phyloP scores from a whole-genome alignment of 495 filamentous ascomycete genomes.

The Aspergillus panamensis region DNA sequence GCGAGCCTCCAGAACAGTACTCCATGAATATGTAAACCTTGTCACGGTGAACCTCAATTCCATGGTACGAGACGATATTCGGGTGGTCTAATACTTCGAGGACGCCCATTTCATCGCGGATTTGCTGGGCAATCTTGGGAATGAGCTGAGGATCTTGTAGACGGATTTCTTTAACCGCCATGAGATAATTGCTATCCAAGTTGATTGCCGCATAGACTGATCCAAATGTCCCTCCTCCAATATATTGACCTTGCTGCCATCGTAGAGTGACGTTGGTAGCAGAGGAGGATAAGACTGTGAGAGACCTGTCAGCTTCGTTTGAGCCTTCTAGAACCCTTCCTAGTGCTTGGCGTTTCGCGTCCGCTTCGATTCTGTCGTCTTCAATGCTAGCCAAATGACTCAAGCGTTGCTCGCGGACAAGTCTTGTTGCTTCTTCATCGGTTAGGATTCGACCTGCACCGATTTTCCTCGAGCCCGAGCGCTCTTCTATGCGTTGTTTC shows the following conservation, averaged over 20 bases:
- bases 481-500: constrained; percentile 72
- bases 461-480: constrained; percentile 68
- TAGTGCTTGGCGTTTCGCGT: constrained; percentile 83
- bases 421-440: constrained; percentile 75
- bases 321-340: constrained; percentile 89
- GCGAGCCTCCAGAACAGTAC: constrained; percentile 90
- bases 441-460: constrained; percentile 74
- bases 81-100: constrained; percentile 93
- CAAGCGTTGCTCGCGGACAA: constrained; percentile 70
- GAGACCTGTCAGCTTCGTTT: constrained; percentile 90
- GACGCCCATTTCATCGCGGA: constrained; percentile 95
- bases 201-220: constrained; percentile 98
- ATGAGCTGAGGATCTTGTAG: constrained; percentile 95
- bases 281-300: constrained; percentile 88
- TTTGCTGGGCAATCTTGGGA: constrained; percentile 86
- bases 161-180: constrained; percentile 98
- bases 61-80: constrained; percentile 95
- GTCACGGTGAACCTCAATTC: constrained; percentile 96
- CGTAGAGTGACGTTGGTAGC: constrained; percentile 91
- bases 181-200: constrained; percentile 87
- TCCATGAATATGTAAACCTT: constrained; percentile 99
- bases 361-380: constrained; percentile 67
- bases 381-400: constrained; percentile 71
- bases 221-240: constrained; percentile 94
- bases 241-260: constrained; percentile 97